Evolutionary conservation across 306 rosid species (phyloP).

Genomic region (Aeschynomene evenia): DNA sequence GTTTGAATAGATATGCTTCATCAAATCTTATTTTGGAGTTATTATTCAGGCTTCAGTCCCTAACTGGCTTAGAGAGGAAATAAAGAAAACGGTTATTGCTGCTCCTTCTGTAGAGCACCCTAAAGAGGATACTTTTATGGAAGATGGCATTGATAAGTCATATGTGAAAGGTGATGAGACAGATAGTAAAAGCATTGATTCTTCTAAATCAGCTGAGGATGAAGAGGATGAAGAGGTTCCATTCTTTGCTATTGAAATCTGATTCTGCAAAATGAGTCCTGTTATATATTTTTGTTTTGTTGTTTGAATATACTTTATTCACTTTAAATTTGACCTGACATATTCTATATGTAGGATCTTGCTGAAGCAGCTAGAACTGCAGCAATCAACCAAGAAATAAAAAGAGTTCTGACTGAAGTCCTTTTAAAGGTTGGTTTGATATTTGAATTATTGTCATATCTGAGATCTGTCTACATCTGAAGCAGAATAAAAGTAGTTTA

Average conservation of each 20-base stretch:
- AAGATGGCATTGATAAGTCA: constrained; percentile 56
- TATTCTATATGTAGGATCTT: constrained; percentile 52
- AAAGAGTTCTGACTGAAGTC: constrained; percentile 87
- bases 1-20: constrained; percentile 25
- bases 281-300: background rate
- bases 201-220: constrained; percentile 87
- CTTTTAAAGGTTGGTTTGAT: constrained; percentile 68
- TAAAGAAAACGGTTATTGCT: constrained; percentile 78
- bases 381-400: constrained; percentile 91
- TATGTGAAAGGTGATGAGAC: constrained; percentile 58
- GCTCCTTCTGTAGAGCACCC: constrained; percentile 69
- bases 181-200: constrained; percentile 77
- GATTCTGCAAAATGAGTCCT: background rate
- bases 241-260: constrained; percentile 11
- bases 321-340: constrained; percentile 11
- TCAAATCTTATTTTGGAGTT: constrained; percentile 29
- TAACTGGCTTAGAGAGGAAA: constrained; percentile 96
- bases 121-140: constrained; percentile 56
- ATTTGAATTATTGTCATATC: constrained; percentile 5
- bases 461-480: constrained; percentile 13
- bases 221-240: constrained; percentile 95
- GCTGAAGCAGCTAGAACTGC: constrained; percentile 74
- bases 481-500: constrained; percentile 3
- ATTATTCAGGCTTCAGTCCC: constrained; percentile 85
- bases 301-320: background rate